Evolutionary conservation across 2,329 filamentous ascomycete genomes (phyloP), one percentile per base, ranked within the genome.

Genomic region (Karstenula rhodostoma): DNA sequence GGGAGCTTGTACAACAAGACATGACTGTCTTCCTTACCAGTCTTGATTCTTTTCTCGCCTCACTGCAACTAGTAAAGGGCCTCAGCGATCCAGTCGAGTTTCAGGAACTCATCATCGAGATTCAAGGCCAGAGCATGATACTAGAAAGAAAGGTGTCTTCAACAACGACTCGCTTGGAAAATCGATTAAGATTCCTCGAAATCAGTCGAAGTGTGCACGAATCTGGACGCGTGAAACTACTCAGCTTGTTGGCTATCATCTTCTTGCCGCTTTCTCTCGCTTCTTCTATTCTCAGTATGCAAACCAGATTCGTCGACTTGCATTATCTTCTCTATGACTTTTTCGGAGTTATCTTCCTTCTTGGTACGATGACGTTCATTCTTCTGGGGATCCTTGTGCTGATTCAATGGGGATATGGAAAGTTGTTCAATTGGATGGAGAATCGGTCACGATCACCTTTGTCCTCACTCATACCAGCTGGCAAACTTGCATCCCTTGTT

Each of bases 251-350:
- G 9, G 58, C 58, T 23, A 40, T 29, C n/a, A 15, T 60, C 3
- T 52, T 52, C 37, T 46, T 60, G 2, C 58, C 58, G 12, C 27
- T 60, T 15, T 52, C 58, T 6, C 27, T 56, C 1, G 58, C 52
- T 3, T 42, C 51, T 17, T 43, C 46, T n/a, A 19, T 56, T 19
- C 51, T 60, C 17, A 52, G 52, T 35, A 60, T 60, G 58, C 58
- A 60, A 25, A 52, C 58, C 3, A 32, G 57, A 8, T 44, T 60
- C 35, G 51, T 23, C 22, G 35, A 59, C 9, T 51, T 59, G 9
- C 8, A 37, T n/a, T 56, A 42, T 23, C 46, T 60, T 15, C n/a
- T 58, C 17, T 58, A 51, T 50, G 61, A 63, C 42, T 61, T 64
- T 35, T 53, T 54, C 35, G 58, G 61, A 9, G 53, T 64, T 9